Evolutionary conservation across 164 flowering plant genomes (phyloP).

Genomic region (Dillenia suffruticosa): DNA sequence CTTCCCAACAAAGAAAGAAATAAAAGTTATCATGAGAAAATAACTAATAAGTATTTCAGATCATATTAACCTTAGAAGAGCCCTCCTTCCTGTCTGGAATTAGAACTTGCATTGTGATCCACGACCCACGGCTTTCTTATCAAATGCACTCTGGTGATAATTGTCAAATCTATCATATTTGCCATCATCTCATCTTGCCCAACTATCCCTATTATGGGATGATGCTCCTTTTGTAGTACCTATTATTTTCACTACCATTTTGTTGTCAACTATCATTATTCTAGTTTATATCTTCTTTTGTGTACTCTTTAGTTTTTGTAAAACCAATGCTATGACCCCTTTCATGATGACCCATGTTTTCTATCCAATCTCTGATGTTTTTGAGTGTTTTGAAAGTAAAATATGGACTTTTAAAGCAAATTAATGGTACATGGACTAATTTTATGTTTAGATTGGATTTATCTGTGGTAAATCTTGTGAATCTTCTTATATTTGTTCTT

Average conservation of each 20-base stretch:
- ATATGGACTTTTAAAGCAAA: no score
- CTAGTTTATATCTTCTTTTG: slow-evolving; percentile 74
- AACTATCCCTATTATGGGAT: slow-evolving; percentile 49
- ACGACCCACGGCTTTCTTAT: slow-evolving; percentile 38
- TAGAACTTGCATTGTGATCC: slow-evolving; percentile 67
- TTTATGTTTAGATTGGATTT: no score
- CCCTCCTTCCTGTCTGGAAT: slow-evolving; percentile 76
- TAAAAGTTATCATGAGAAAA: neutral
- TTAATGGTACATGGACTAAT: no score
- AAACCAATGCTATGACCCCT: slow-evolving; percentile 97
- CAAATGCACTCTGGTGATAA: slow-evolving; percentile 43
- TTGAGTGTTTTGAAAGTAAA: slow-evolving; percentile 16
- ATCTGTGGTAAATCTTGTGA: no score
- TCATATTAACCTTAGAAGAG: slow-evolving; percentile 49
- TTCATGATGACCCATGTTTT: slow-evolving; percentile 96
- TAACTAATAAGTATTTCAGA: neutral
- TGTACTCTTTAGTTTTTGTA: slow-evolving; percentile 84
- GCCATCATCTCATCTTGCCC: slow-evolving; percentile 97
- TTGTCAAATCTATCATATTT: no score
- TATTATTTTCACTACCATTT: slow-evolving; percentile 50
- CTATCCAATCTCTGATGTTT: slow-evolving; percentile 88
- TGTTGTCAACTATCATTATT: slow-evolving; percentile 48
- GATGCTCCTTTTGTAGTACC: slow-evolving; percentile 40
- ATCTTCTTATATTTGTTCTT: no score
- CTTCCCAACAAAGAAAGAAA: slow-evolving; percentile 6